Base-by-base conservation (phyloP, 176 grass and related monocot species). In the Puccinellia tenuiflora region DNA sequence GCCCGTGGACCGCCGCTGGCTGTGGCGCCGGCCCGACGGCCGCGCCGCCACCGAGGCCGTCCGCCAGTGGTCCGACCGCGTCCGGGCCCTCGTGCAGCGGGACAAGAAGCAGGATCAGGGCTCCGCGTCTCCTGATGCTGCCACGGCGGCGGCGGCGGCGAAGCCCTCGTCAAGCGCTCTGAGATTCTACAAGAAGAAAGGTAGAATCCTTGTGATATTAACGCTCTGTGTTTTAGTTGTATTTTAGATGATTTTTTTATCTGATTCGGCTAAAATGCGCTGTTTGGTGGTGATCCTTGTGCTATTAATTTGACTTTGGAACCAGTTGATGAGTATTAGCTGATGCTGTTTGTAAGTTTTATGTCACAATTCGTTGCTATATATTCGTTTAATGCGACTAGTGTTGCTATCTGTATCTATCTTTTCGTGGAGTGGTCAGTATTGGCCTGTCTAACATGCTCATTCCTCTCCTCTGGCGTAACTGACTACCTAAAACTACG, bases 171-270 rank as follows among this genome's bases (percentile, higher is more conserved):
- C 86, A 3, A 66, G 86, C 61, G 83, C 78, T 60, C 75, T 93
- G 37, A 89, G 85, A 61, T 96, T 96, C 85, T 96, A 96, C 72
- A 56, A 88, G 9, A 95, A 93, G 73, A 95, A 83, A 94, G 90
- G 92, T 94, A n/a, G n/a, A n/a, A n/a, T n/a, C n/a, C n/a, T n/a
- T n/a, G n/a, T n/a, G n/a, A n/a, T n/a, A n/a, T n/a, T n/a, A n/a
- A n/a, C n/a, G n/a, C n/a, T n/a, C n/a, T n/a, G n/a, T n/a, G n/a
- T n/a, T n/a, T n/a, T n/a, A n/a, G n/a, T n/a, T n/a, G n/a, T n/a
- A 47, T 47, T 13, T 12, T 0, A 46, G 3, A 0, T 13, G 10
- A 13, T 24, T 5, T 38, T 21, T 24, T 60, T 0, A 7, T 63
- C 56, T 47, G 9, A 24, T 51, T 71, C 59, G 15, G 15, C 43